Base-by-base conservation (phyloP, 148 eudicot species). In the Cornus controversa region DNA sequence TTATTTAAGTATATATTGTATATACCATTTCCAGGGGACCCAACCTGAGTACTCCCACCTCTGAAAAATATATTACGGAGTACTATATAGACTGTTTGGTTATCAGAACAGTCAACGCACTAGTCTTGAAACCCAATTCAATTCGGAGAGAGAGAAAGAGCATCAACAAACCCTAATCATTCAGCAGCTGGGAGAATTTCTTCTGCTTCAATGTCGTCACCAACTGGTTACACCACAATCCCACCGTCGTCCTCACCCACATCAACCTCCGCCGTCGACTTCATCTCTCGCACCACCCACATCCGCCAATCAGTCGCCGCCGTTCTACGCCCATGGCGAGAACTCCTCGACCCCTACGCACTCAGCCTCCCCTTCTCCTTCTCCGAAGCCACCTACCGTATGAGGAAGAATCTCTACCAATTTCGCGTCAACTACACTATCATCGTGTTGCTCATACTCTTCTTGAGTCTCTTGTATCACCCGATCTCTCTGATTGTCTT, bases 341-440 rank as follows among this genome's bases (percentile, higher is more conserved):
- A 79, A 47, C 81, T 89, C 73, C 34, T 86, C 31, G 31, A 74
- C 74, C 67, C 77, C 37, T 45, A 75, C 78, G 50, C 80, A 27
- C 78, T 85, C 69, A 74, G 84, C 15, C 53, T 81, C 29, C 92
- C 92, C 1, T 40, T 63, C 75, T 75, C 85, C 69, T 53, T 83
- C 75, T 45, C 74, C 76, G 92, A 89, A 27, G 76, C 82, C 69
- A 75, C 80, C 14, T 31, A 78, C 37, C 89, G 87, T 8, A 36
- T 85, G 6, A 27, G 6, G 11, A 80, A 71, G 8, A 89, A 89
- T 84, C 81, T 89, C 72, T 64, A 70, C 45, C 67, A 77, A 75
- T 89, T 83, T 82, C 88, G 82, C 74, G 66, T 81, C 82, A 89
- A 89, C 81, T 89, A 89, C 78, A 72, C 78, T 18, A 54, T 65